phyloP scores from a whole-genome alignment of 2,329 filamentous ascomycete species.

The Cercospora sp. region DNA sequence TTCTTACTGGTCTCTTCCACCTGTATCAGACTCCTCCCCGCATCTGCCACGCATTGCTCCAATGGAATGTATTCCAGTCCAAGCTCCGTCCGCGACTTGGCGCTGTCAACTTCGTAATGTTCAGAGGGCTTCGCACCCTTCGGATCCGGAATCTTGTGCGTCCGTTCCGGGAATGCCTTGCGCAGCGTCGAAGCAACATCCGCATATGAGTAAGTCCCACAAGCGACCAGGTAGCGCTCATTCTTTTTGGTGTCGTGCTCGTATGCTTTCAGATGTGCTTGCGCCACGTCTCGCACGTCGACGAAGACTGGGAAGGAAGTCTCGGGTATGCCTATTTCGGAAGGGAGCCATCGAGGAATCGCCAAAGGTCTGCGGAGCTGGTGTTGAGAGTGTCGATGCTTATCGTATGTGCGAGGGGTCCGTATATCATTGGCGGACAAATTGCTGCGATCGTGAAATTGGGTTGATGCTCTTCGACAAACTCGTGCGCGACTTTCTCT shows the following conservation, averaged over 20 bases:
- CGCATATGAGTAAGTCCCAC: background rate
- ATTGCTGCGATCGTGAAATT: slow-evolving; percentile 4
- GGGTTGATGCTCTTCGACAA: slow-evolving; percentile 7
- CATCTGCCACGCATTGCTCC: slow-evolving; percentile 5
- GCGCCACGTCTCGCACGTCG: background rate
- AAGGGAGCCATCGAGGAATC: background rate
- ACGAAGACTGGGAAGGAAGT: background rate
- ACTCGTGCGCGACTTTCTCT: slow-evolving; percentile 14
- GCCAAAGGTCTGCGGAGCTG: background rate
- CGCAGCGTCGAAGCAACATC: background rate
- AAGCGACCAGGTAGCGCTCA: slow-evolving; percentile 1
- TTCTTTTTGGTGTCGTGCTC: background rate
- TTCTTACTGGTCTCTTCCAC: slow-evolving; percentile 11
- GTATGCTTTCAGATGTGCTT: slow-evolving; percentile 3
- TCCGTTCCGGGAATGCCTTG: background rate
- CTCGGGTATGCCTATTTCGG: background rate
- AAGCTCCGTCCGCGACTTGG: background rate
- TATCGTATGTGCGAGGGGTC: background rate
- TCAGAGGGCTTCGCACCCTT: background rate
- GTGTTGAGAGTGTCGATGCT: background rate
- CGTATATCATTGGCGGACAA: background rate
- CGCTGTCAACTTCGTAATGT: slow-evolving; percentile 7
- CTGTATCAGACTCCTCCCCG: slow-evolving; percentile 1
- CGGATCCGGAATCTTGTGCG: background rate
- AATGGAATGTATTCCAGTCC: background rate